phyloP scores from a whole-genome alignment of 208 protist species.

The Trichomonas gallinae region DNA sequence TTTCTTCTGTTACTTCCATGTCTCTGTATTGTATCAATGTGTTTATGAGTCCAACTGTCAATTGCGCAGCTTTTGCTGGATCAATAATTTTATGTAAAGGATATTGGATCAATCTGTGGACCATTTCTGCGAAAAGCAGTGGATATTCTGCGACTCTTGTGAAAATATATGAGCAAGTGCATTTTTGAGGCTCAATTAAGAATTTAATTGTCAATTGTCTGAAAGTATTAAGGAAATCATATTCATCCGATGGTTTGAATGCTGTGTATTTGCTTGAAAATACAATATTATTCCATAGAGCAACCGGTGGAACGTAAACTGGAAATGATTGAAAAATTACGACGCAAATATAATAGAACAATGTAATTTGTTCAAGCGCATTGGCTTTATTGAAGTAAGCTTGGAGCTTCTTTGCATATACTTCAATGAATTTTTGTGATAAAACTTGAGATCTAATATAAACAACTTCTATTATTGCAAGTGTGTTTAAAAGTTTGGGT shows the following conservation, averaged over 20 bases:
- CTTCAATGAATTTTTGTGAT: not conserved
- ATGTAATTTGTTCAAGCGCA: not conserved
- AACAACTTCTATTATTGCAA: not conserved
- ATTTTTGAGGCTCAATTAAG: not conserved
- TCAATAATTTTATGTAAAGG: not conserved
- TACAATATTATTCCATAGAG: not conserved
- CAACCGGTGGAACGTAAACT: not conserved
- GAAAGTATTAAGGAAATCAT: not conserved
- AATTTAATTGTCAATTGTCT: not conserved
- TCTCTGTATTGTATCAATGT: not conserved
- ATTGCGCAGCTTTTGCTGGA: not conserved
- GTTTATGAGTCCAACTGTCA: not conserved
- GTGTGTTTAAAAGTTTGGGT: not conserved
- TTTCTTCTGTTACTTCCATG: not conserved
- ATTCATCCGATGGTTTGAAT: not conserved
- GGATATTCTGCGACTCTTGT: not conserved
- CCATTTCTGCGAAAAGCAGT: not conserved
- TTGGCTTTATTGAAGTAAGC: not conserved
- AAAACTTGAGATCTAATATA: not conserved
- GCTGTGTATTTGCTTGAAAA: not conserved
- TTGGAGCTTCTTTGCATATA: not conserved
- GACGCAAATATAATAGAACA: not conserved
- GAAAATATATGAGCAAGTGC: not conserved
- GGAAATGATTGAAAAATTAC: not conserved
- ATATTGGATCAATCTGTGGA: not conserved